Base-by-base conservation (phyloP, 805 yeast genomes). In the Starmerella potacharoeniae region DNA sequence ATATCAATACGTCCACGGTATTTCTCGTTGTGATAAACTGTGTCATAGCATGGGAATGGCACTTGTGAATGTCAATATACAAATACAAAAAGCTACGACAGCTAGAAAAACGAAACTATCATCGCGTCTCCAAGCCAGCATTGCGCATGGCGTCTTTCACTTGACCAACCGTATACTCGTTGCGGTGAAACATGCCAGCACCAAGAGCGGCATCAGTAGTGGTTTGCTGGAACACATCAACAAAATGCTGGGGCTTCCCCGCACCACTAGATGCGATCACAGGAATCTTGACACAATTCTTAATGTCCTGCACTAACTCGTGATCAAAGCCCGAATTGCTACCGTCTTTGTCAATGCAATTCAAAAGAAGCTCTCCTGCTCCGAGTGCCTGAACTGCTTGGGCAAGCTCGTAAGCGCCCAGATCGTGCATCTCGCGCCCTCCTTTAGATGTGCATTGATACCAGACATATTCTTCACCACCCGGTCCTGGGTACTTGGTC, bases 261-360 rank as follows among this genome's bases (percentile, higher is more conserved):
- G 99, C 99, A 54, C 99, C 99, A 58, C 95, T 84, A 6, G 97
- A 89, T 0, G 98, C 97, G 68, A 93, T 93, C 2, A 93, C 97
- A 0, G 99, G 99, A 49, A 95, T 84, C 0, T 74, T 72, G 6
- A 88, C 95, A 0, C 85, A 82, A 1, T 73, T 63, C 64, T 93
- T 93, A 56, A 88, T 82, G 63, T 84, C 91, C 28, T 78, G 72
- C 46, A 93, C 80, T 51, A 93, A 75, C 67, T 93, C 97, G 55
- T 88, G 74, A 64, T 93, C 97, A 65, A 80, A 93, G 0, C 99
- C 99, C 28, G 90, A 82, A 67, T 93, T 95, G 10, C 96, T 80
- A 10, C 99, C 99, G 69, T 93, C 99, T 71, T 87, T 88, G 69
- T 93, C 98, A 58, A 93, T 93, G 67, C 97, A 91, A 69, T 93